Conservation (phyloP, 2,329 filamentous ascomycete genomes). For the Microcyclospora tardicrescens region DNA sequence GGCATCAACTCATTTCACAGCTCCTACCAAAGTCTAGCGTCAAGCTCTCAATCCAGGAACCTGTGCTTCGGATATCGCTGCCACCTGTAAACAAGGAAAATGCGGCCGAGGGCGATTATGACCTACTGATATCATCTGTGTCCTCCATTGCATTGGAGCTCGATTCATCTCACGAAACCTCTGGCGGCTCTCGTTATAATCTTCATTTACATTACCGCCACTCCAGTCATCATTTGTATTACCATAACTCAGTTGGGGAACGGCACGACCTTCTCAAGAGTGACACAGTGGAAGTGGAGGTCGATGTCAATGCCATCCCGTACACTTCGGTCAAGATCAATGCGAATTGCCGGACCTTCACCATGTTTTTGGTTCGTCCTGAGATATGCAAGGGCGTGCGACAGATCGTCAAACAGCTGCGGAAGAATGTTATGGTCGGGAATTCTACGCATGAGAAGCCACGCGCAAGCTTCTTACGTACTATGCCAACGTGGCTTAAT, state of each 20-base stretch:
- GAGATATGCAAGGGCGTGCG: slow-evolving; percentile 88
- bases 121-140: slow-evolving; percentile 87
- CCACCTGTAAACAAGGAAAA: slow-evolving; percentile 54
- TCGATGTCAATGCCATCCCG: slow-evolving; percentile 71
- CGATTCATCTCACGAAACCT: slow-evolving; percentile 85
- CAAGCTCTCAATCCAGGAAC: slow-evolving; percentile 94
- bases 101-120: slow-evolving; percentile 64
- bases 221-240: slow-evolving; percentile 81
- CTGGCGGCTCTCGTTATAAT: slow-evolving; percentile 76
- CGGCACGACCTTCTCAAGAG: slow-evolving; percentile 80
- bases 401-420: slow-evolving; percentile 77
- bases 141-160: slow-evolving; percentile 87
- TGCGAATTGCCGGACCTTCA: slow-evolving; percentile 73
- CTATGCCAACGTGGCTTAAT: slow-evolving; percentile 70
- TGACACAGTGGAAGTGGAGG: slow-evolving; percentile 76
- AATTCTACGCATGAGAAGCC: slow-evolving; percentile 6
- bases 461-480: slow-evolving; percentile 59
- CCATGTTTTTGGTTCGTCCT: slow-evolving; percentile 75
- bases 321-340: slow-evolving; percentile 71
- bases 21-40: slow-evolving; percentile 85
- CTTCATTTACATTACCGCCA: slow-evolving; percentile 70
- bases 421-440: slow-evolving; percentile 50
- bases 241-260: slow-evolving; percentile 72
- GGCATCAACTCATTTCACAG: slow-evolving; percentile 67
- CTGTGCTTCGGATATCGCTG: slow-evolving; percentile 78